A percentile compares a stretch with the other conserved stretches of the same genome.
Evolutionary conservation across 2,329 filamentous ascomycete species (phyloP).

Genomic region (Aplosporella prunicola): DNA sequence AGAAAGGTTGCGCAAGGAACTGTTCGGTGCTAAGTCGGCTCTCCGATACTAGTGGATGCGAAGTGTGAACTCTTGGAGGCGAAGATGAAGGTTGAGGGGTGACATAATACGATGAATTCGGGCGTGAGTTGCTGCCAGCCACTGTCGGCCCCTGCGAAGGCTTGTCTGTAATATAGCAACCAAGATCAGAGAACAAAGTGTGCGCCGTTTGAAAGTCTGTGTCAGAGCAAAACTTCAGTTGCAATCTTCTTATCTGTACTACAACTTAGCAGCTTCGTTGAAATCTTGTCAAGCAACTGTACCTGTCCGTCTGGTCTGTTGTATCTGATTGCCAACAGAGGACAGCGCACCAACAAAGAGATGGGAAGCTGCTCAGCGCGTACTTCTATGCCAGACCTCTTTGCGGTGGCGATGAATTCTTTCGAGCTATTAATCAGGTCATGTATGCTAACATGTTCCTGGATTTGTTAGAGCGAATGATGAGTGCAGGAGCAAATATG

Average conservation of each 20-base stretch:
- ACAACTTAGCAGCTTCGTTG: too few relatives aligned
- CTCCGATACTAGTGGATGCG: too few relatives aligned
- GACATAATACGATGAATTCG: too few relatives aligned
- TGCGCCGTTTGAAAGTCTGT: slow-evolving; percentile 28
- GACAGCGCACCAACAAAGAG: slow-evolving; percentile 32
- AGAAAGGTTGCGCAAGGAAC: too few relatives aligned
- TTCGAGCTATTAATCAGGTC: too few relatives aligned
- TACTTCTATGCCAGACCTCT: slow-evolving; percentile 17
- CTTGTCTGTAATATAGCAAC: background rate
- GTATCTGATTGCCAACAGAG: slow-evolving; percentile 34
- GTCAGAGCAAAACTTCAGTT: slow-evolving; percentile 33
- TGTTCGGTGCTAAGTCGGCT: too few relatives aligned
- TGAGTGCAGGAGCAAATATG: background rate
- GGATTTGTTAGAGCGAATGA: background rate
- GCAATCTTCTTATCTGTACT: slow-evolving; percentile 34
- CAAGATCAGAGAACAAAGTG: slow-evolving; percentile 18
- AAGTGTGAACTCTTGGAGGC: too few relatives aligned
- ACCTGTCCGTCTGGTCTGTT: slow-evolving; percentile 28
- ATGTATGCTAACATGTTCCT: slow-evolving; percentile 24
- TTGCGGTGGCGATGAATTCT: slow-evolving; percentile 15
- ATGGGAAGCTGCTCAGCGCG: slow-evolving; percentile 34
- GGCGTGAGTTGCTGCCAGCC: too few relatives aligned
- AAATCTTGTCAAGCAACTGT: too few relatives aligned
- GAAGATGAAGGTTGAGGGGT: too few relatives aligned
- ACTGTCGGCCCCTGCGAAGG: too few relatives aligned